Base-by-base conservation (phyloP, 2,329 filamentous ascomycete species). In the Botrytis galanthina region DNA sequence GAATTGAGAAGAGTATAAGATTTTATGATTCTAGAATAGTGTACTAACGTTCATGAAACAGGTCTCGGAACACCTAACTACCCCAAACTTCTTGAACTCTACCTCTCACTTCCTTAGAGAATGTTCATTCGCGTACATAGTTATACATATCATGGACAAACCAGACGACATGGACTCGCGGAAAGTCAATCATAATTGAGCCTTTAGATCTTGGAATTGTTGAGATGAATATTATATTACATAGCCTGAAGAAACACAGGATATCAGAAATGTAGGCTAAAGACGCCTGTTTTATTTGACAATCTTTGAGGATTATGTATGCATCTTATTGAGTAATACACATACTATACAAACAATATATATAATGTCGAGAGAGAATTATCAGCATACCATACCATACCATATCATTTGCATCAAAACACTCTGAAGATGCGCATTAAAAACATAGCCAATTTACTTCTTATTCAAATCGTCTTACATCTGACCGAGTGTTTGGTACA, bases 61-160 rank as follows among this genome's bases (percentile, higher is more conserved):
- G 71, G 71, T 22, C 57, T 73, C 35, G 71, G 71, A n/a, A 73
- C 71, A 22, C 71, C 71, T 4, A 73, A 73, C 35, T 73, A 62
- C 32, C 71, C 71, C 4, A 57, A 54, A 22, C 46, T 73, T n/a
- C 54, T 73, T 39, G 35, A 48, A 1, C 46, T 70, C 32, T 73
- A 59, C 29, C 54, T 73, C 12, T 69, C 71, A 5, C 68, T 73
- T 20, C 66, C 66, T 63, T 73, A 63, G 26, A 37, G 39, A 18
- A 16, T 14, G 22, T 16, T 18, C 22, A 12, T 54, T 16, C 1
- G 35, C 37, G 18, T 26, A 48, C 22, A 26, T 1, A n/a, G 39
- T 22, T 29, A 42, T 64, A 22, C 16, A 32, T n/a, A 22, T 32
- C 26, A 64, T 64, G 14, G 10, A n/a, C 32, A 29, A 26, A 22